These are phyloP conservation scores for Hyphodiscus hymeniophilus DNA, from an alignment of 495 filamentous ascomycete genomes.

Conservation along the genomic window DNA sequence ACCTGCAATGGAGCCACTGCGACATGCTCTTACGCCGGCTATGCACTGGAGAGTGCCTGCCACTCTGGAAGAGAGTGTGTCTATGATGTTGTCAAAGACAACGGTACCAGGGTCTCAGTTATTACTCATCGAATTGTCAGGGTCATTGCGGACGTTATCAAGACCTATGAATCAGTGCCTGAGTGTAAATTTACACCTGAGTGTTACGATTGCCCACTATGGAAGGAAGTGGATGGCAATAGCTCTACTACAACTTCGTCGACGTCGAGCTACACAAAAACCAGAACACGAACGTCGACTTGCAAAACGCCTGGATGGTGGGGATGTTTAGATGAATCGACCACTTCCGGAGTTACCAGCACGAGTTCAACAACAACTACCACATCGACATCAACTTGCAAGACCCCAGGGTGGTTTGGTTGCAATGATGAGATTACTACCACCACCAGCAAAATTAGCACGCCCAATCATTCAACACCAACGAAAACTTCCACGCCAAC, in stretches of 20 bases:
- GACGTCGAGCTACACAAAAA: constrained; percentile 57
- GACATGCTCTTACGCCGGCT: constrained; percentile 84
- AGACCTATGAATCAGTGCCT: constrained; percentile 70
- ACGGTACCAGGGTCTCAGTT: constrained; percentile 81
- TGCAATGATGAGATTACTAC: constrained; percentile 32
- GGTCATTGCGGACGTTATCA: constrained; percentile 79
- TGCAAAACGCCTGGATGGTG: constrained; percentile 87
- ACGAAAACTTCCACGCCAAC: constrained; percentile 39
- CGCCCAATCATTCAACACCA: constrained; percentile 26
- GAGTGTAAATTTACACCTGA: constrained; percentile 62
- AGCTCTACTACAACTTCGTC: constrained; percentile 64
- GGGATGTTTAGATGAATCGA: constrained; percentile 59
- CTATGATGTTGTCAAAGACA: constrained; percentile 85
- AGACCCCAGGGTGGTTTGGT: constrained; percentile 55
- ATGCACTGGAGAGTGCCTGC: constrained; percentile 85
- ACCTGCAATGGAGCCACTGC: constrained; percentile 86
- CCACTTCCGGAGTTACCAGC: constrained; percentile 33
- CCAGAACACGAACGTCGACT: constrained; percentile 66
- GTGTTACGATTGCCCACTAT: constrained; percentile 83
- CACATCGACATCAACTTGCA: constrained; percentile 44
- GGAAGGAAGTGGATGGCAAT: constrained; percentile 93
- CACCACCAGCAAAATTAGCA: constrained; percentile 26
- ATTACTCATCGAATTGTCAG: constrained; percentile 76
- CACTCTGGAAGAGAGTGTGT: constrained; percentile 81
- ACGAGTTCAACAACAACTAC: constrained; percentile 40